phyloP scores from a whole-genome alignment of 257 asterid genomes.

The Euphrasia confusa region DNA sequence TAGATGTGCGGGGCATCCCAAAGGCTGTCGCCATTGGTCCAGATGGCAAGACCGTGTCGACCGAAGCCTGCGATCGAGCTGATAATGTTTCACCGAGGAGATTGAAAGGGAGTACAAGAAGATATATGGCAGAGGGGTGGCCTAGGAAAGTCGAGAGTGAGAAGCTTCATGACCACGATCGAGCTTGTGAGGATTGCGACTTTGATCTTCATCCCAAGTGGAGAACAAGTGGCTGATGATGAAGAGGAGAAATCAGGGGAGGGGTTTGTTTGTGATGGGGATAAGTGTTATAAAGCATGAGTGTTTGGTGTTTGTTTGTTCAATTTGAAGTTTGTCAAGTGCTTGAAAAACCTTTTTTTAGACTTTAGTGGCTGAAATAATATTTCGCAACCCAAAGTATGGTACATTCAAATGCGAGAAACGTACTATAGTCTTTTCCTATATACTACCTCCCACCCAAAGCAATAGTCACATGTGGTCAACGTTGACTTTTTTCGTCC shows the following conservation, averaged over 20 bases:
- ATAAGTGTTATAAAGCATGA: constrained; percentile 32
- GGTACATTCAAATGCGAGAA: too few species aligned
- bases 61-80: constrained; percentile 51
- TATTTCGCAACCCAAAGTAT: too few species aligned
- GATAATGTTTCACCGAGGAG: constrained; percentile 51
- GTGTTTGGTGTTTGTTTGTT: too few species aligned
- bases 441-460: too few species aligned
- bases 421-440: too few species aligned
- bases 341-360: too few species aligned
- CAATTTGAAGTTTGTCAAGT: not conserved
- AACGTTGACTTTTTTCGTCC: too few species aligned
- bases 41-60: constrained; percentile 57
- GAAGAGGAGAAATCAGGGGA: constrained; percentile 25
- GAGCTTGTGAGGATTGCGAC: constrained; percentile 64
- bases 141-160: constrained; percentile 46
- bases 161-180: constrained; percentile 48
- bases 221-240: constrained; percentile 1
- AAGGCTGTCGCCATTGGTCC: constrained; percentile 67
- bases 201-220: constrained; percentile 64
- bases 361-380: too few species aligned
- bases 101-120: constrained; percentile 49
- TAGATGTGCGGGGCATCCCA: constrained; percentile 78
- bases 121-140: constrained; percentile 72
- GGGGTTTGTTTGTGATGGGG: constrained; percentile 53
- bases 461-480: too few species aligned